Base-by-base conservation (phyloP, 805 yeast genomes). In the Ogataea kodamae region DNA sequence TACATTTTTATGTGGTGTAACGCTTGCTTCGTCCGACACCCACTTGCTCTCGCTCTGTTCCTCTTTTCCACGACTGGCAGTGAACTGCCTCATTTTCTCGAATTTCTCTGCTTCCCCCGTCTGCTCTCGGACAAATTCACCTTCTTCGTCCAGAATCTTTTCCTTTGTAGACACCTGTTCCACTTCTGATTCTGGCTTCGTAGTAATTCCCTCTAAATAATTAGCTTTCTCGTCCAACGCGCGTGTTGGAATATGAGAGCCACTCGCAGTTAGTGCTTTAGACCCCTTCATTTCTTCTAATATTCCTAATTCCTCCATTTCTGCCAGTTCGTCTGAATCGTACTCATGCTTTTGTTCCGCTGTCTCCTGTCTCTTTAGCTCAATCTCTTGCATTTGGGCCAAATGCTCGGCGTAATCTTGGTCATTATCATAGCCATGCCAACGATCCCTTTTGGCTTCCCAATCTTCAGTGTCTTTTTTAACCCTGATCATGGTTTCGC, bases 211-310 rank as follows among this genome's bases (percentile, higher is more conserved):
- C 51, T 74, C 62, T 48, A 75, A 50, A 64, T 86, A 76, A 42
- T 75, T 57, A n/a, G 96, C 94, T 23, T 76, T 76, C 50, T 87
- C 96, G 41, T 78, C 82, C 34, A 89, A 54, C 19, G 82, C 75
- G 30, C 95, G 60, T 0, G 82, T 69, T 6, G 72, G 55, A 33
- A 61, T 64, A 52, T 54, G 70, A 4, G 36, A 30, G 2, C 39
- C 47, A 10, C 49, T 42, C 13, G 32, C 42, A 9, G 40, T 35
- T 3, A 33, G 37, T 10, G 36, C 35, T 20, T 40, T 39, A 11
- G 31, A 22, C 18, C 26, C 18, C 39, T 45, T 16, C 34, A 42
- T 36, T 25, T 59, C 45, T 1, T 52, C 53, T 31, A 46, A 36
- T 28, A 60, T 44, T 3, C 72, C 72, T 18, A 66, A 43, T 40